These are phyloP conservation scores for Penicillium sp. DNA, from an alignment of 2,329 filamentous ascomycete genomes.

Conservation along the genomic window DNA sequence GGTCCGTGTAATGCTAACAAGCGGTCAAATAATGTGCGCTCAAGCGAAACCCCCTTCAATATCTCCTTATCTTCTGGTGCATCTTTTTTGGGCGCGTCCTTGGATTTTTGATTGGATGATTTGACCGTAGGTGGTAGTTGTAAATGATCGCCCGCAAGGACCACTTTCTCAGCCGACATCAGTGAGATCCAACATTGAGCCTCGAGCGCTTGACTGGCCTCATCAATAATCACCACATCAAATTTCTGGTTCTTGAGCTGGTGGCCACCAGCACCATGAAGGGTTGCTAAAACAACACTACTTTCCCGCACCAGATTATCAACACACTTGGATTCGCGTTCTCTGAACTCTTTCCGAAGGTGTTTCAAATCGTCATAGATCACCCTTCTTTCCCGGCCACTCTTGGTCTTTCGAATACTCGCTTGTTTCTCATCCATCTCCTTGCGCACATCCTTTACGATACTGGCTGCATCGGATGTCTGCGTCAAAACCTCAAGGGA, in stretches of 20 bases:
- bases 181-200: conserved; percentile 96
- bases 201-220: conserved; percentile 92
- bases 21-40: conserved; percentile 90
- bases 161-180: conserved; percentile 73
- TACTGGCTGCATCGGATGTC: conserved; percentile 82
- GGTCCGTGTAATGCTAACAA: conserved; percentile 78
- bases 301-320: conserved; percentile 71
- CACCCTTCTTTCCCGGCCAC: conserved; percentile 71
- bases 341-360: conserved; percentile 81
- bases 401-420: conserved; percentile 82
- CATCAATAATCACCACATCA: conserved; percentile 92
- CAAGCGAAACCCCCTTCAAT: conserved; percentile 62
- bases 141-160: conserved; percentile 90
- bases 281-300: conserved; percentile 85
- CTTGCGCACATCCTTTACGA: conserved; percentile 83
- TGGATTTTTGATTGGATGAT: conserved; percentile 53
- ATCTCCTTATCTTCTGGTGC: conserved; percentile 35
- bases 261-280: conserved; percentile 86
- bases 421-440: conserved; percentile 94
- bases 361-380: conserved; percentile 86
- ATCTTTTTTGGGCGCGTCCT: conserved; percentile 39
- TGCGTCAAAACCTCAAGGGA: conserved; percentile 88
- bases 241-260: conserved; percentile 79
- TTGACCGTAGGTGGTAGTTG: conserved; percentile 96
- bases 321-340: conserved; percentile 80